Evolutionary conservation across 768 basidiomycete genomes (phyloP).

Genomic region (Clitopilus hobsonii): DNA sequence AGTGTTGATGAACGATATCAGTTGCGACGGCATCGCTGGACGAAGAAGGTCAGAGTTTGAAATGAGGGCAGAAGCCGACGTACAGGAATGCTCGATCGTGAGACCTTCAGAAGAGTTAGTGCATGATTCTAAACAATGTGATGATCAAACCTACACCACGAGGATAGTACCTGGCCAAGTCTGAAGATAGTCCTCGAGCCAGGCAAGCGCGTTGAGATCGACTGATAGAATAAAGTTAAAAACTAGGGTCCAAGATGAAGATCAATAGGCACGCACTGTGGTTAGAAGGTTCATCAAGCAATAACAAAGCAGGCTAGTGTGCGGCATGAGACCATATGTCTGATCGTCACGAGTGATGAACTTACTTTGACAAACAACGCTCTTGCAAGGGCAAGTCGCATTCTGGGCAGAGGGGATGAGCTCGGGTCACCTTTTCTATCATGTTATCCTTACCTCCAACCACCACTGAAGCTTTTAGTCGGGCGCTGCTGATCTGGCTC

Average conservation of each 20-base stretch:
- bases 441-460: constrained; percentile 67
- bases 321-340: background rate
- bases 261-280: constrained; percentile 60
- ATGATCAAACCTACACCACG: constrained; percentile 80
- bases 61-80: constrained; percentile 14
- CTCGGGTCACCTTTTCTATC: background rate
- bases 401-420: constrained; percentile 39
- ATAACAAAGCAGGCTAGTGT: constrained; percentile 60
- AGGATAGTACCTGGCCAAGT: constrained; percentile 91
- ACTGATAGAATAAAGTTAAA: constrained; percentile 33
- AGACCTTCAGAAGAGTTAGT: constrained; percentile 45
- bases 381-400: constrained; percentile 93
- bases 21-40: constrained; percentile 90
- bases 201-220: constrained; percentile 93
- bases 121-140: background rate
- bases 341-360: background rate
- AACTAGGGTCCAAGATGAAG: too few relatives aligned
- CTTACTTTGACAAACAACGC: constrained; percentile 92
- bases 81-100: constrained; percentile 97
- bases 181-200: constrained; percentile 96
- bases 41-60: background rate
- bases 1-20: constrained; percentile 97
- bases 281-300: constrained; percentile 95
- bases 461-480: constrained; percentile 89
- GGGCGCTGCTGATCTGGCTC: constrained; percentile 81